phyloP scores from a whole-genome alignment of 441 rosid genomes.

The Jatropha multifida region DNA sequence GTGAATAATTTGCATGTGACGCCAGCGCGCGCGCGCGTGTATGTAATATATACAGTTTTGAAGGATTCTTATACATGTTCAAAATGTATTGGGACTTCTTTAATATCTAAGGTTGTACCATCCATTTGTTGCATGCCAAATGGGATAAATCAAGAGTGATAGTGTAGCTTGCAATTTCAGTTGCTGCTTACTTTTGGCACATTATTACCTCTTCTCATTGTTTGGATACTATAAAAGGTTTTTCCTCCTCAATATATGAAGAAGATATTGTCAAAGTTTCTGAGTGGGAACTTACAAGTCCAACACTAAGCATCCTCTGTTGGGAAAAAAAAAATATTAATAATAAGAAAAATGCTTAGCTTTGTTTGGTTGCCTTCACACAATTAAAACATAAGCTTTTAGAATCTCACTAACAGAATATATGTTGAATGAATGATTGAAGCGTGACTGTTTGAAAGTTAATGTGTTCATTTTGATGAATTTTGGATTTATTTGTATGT shows the following conservation, averaged over 20 bases:
- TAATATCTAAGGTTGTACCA: neutral
- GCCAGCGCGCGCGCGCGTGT: neutral
- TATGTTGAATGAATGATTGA: neutral
- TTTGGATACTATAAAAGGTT: neutral
- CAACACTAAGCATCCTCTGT: neutral
- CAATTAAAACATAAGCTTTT: neutral
- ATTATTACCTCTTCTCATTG: neutral
- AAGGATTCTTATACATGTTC: neutral
- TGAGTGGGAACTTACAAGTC: neutral
- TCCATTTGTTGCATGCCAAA: neutral
- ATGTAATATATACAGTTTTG: neutral
- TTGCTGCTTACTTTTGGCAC: neutral
- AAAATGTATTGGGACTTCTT: neutral
- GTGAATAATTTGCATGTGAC: neutral
- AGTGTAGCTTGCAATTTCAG: neutral
- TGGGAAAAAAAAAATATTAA: neutral
- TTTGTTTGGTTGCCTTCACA: neutral
- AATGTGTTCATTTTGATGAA: neutral
- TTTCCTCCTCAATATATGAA: neutral
- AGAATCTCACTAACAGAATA: neutral
- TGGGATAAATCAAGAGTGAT: neutral
- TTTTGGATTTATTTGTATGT: slow-evolving; percentile 5
- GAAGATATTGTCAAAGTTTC: neutral
- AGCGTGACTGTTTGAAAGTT: neutral
- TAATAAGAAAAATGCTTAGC: neutral